A percentile compares a stretch with the other conserved stretches of the same genome.
These are phyloP conservation scores for Omphalea diandra DNA, from an alignment of 441 rosid genomes.

Conservation along the genomic window DNA sequence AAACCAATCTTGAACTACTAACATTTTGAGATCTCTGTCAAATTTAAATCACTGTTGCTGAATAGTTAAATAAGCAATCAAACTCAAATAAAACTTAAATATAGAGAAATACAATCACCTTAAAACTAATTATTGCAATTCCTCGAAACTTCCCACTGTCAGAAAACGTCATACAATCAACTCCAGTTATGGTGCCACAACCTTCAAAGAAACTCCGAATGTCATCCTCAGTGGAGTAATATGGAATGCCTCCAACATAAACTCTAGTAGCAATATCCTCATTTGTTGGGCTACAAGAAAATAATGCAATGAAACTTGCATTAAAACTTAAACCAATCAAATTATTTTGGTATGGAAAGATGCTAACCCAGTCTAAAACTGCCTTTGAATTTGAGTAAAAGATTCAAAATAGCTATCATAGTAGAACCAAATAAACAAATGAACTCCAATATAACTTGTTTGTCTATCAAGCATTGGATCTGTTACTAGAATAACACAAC, in stretches of 20 bases:
- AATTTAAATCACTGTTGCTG: neutral
- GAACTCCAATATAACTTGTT: neutral
- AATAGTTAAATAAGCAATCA: neutral
- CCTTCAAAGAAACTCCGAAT: slow-evolving; percentile 76
- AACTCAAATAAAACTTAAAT: neutral
- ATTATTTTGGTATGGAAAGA: neutral
- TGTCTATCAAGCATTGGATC: neutral
- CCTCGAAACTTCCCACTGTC: slow-evolving; percentile 88
- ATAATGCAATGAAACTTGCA: slow-evolving; percentile 11
- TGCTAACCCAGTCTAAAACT: neutral
- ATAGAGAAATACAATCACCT: slow-evolving; percentile 39
- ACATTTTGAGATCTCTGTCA: neutral
- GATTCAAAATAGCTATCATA: neutral
- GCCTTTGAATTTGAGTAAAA: neutral
- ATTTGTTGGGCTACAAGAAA: slow-evolving; percentile 51
- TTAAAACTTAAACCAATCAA: neutral
- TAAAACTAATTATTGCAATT: slow-evolving; percentile 71
- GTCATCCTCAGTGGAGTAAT: slow-evolving; percentile 79
- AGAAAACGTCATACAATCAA: slow-evolving; percentile 83
- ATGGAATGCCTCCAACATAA: slow-evolving; percentile 94
- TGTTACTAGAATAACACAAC: neutral
- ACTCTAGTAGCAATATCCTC: slow-evolving; percentile 51
- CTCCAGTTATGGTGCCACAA: slow-evolving; percentile 71
- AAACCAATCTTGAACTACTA: neutral
- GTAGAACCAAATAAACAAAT: neutral